phyloP scores from a whole-genome alignment of 106 monocot genomes.

The Platanthera guangdongensis region DNA sequence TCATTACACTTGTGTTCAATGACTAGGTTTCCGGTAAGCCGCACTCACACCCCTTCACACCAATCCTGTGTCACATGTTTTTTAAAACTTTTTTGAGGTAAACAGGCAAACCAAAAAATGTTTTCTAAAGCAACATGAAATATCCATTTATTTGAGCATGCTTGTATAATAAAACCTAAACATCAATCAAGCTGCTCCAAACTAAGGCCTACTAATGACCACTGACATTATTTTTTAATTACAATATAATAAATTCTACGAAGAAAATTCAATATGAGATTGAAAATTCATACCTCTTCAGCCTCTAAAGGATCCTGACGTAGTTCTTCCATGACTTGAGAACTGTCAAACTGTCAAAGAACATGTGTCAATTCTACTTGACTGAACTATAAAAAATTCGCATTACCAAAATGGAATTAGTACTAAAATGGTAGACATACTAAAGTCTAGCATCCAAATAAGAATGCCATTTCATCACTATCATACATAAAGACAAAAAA shows the following conservation, averaged over 20 bases:
- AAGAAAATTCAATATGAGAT: background rate
- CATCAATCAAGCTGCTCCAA: background rate
- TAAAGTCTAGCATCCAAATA: background rate
- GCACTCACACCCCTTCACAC: no score
- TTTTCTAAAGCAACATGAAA: background rate
- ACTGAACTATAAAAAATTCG: background rate
- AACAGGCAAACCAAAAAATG: background rate
- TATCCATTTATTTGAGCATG: background rate
- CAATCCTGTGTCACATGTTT: no score
- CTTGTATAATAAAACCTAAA: background rate
- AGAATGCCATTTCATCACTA: background rate
- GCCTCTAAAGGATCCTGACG: constrained; percentile 3
- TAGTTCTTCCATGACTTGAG: background rate
- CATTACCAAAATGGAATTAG: background rate
- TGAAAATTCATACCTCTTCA: background rate
- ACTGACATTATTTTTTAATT: background rate
- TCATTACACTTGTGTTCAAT: no score
- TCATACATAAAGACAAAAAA: background rate
- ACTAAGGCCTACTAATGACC: background rate
- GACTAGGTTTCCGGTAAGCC: no score
- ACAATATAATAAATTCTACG: background rate
- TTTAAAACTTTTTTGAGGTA: no score
- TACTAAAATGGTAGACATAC: background rate
- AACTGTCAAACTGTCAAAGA: constrained; percentile 5
- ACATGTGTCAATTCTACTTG: background rate